Evolutionary conservation across 2,329 filamentous ascomycete species (phyloP).

Genomic region (Penicillium nordicum): DNA sequence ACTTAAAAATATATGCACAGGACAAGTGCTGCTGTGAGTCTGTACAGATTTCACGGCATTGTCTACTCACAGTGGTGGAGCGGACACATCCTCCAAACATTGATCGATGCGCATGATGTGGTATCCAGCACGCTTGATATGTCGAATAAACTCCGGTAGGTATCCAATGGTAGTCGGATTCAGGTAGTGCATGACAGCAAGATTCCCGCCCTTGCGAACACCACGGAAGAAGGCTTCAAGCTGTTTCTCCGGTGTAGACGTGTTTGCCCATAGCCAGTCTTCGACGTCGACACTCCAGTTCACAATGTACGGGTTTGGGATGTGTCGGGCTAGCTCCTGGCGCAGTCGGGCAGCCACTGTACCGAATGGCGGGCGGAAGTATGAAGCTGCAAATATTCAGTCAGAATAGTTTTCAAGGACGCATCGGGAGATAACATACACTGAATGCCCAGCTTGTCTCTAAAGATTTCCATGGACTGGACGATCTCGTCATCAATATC

Average conservation of each 20-base stretch:
- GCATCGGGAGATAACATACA: constrained; percentile 34
- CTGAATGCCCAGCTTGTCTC: constrained; percentile 30
- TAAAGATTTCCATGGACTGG: constrained; percentile 32
- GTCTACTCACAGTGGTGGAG: constrained; percentile 17
- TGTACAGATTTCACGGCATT: not conserved
- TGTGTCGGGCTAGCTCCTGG: constrained; percentile 55
- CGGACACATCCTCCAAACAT: constrained; percentile 58
- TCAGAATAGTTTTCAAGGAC: constrained; percentile 38
- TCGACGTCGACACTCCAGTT: constrained; percentile 70
- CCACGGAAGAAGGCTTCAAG: constrained; percentile 63
- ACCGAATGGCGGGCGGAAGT: constrained; percentile 69
- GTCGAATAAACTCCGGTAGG: constrained; percentile 61
- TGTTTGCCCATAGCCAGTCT: constrained; percentile 66
- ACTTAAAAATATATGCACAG: constrained; percentile 1
- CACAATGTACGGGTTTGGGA: constrained; percentile 56
- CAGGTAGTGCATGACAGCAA: constrained; percentile 69
- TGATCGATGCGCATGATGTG: constrained; percentile 65
- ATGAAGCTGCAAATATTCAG: constrained; percentile 38
- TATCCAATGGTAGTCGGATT: constrained; percentile 63
- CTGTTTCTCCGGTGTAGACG: constrained; percentile 62
- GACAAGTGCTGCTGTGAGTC: not conserved
- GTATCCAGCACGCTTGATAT: constrained; percentile 62
- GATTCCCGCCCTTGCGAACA: constrained; percentile 58
- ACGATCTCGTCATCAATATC: constrained; percentile 40
- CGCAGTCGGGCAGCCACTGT: constrained; percentile 65